Evolutionary conservation across 2,329 filamentous ascomycete genomes (phyloP).

Genomic region (Elsinoe australis): DNA sequence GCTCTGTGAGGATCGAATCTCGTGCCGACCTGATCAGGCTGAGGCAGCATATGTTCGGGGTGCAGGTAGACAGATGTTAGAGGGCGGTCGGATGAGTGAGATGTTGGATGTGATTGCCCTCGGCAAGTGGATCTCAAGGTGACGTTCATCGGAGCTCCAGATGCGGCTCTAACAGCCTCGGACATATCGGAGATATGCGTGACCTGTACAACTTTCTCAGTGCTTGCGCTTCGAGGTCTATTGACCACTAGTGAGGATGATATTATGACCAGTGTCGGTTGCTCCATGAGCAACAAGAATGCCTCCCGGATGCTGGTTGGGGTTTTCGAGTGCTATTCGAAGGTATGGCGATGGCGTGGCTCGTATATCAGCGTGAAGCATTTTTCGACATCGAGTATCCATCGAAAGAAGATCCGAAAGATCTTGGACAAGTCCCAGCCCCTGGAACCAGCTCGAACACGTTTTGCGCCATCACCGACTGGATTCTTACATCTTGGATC

Average conservation of each 20-base stretch:
- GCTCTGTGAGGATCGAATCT: constrained; percentile 1
- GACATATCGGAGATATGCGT: constrained; percentile 4
- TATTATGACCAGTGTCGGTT: constrained; percentile 9
- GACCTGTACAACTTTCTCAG: neutral
- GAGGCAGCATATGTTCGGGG: constrained; percentile 1
- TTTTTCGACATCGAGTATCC: neutral
- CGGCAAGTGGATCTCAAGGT: neutral
- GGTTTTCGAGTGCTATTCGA: neutral
- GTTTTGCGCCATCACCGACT: constrained; percentile 93
- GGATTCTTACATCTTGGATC: constrained; percentile 90
- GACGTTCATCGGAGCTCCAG: constrained; percentile 8
- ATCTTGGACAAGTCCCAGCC: neutral
- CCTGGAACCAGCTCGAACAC: constrained; percentile 56
- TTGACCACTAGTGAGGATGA: too few relatives aligned
- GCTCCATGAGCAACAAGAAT: neutral
- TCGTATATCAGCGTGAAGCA: neutral
- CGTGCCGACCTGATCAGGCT: constrained; percentile 8
- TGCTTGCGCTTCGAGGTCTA: neutral
- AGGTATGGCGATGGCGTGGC: too few relatives aligned
- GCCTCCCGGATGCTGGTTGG: neutral
- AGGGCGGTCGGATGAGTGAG: neutral
- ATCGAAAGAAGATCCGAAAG: constrained; percentile 7
- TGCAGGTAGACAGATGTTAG: neutral
- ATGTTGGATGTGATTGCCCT: too few relatives aligned
- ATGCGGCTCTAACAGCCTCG: neutral